Evolutionary conservation across 2,329 filamentous ascomycete genomes (phyloP).

Genomic region (Pezicula neosporulosa): DNA sequence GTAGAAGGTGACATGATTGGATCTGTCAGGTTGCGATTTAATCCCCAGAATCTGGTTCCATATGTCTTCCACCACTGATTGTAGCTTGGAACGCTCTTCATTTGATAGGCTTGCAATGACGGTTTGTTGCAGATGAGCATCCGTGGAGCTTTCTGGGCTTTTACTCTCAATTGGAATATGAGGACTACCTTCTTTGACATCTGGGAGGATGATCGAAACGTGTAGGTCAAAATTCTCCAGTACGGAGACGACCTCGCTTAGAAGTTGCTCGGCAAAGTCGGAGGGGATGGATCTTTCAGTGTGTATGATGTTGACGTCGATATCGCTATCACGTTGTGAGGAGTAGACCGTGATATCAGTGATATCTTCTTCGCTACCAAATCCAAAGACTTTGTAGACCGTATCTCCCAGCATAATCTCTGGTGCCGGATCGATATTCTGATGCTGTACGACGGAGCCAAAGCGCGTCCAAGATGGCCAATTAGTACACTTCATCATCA

Average conservation of each 20-base stretch:
- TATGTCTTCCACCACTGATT: background rate
- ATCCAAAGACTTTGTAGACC: slow-evolving; percentile 6
- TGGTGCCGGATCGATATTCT: slow-evolving; percentile 8
- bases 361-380: slow-evolving; percentile 10
- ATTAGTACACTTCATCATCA: slow-evolving; percentile 11
- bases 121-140: background rate
- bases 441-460: slow-evolving; percentile 9
- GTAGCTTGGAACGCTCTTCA: background rate
- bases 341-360: slow-evolving; percentile 9
- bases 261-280: background rate
- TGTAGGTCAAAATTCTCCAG: no score
- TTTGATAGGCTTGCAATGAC: background rate
- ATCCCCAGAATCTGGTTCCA: background rate
- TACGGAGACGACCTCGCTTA: no score
- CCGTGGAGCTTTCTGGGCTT: background rate
- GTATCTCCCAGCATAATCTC: slow-evolving; percentile 4
- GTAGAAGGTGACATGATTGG: background rate
- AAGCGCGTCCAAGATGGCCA: slow-evolving; percentile 14
- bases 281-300: background rate
- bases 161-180: background rate
- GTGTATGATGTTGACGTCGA: slow-evolving; percentile 9
- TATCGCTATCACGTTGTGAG: slow-evolving; percentile 3
- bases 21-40: background rate
- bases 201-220: no score
- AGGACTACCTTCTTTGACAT: no score